Evolutionary conservation across 1,139 yeast species (phyloP), one percentile per base, ranked within the genome.

Genomic region (Pneumocystis jirovecii): DNA sequence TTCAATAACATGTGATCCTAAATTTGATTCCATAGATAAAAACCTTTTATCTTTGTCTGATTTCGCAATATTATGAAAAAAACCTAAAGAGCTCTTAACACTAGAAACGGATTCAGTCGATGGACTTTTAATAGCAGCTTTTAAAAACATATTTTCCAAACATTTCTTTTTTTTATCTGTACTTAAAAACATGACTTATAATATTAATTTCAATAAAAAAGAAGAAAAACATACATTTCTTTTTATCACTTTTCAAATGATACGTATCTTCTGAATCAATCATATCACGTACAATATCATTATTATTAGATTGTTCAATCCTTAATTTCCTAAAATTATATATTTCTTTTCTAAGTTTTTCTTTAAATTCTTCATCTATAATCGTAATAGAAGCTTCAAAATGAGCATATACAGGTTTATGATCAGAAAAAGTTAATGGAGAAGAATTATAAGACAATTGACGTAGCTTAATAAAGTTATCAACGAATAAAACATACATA

Each of bases 341-440:
- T 63, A 93, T 78, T 66, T 82, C 81, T 50, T 80, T 75, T 44
- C 87, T 82, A 65, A 93, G 76, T 60, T 78, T 75, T 64, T 82
- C 82, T 73, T 84, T 87, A 64, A 81, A 75, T 3, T 75, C 74
- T 70, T 88, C 89, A 75, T 93, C 87, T 50, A 90, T 80, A 50
- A 89, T 82, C 56, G 84, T 82, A 5, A 89, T 87, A 7, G 80
- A 79, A 0, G 91, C 86, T 50, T 78, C 79, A 74, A 88, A 93
- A 0, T 84, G 77, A 0, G 91, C 96, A 75, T 82, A 88, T 0
- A 93, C 97, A 0, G 98, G 98, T 63, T 96, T 78, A 75, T 95
- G 99, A 74, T 93, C 99, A 0, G 96, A 88, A 74, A 93, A 91
- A 65, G 78, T 75, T 60, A 91, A 76, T 45, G 80, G 80, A 17